Evolutionary conservation across 129 eudicot species (phyloP).

Genomic region (Artemisia tridentata): DNA sequence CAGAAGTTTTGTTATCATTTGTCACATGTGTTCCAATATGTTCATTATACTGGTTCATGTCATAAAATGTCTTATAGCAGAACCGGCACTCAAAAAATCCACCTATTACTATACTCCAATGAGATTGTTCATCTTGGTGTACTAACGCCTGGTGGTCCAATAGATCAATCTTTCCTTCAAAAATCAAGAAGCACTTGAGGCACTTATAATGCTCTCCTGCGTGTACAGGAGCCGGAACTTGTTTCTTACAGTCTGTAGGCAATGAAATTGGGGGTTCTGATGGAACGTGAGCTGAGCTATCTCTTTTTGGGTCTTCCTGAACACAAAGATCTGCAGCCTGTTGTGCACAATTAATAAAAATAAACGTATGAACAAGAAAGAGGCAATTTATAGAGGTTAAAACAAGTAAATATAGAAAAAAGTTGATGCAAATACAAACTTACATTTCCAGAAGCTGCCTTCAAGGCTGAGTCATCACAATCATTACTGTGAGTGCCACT

Average conservation of each 20-base stretch:
- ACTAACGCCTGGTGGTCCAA: constrained; percentile 47
- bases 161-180: constrained; percentile 44
- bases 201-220: constrained; percentile 44
- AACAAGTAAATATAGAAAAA: neutral
- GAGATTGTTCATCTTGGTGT: constrained; percentile 47
- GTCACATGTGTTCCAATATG: constrained; percentile 58
- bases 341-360: constrained; percentile 12
- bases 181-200: constrained; percentile 52
- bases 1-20: constrained; percentile 36
- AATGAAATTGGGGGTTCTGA: constrained; percentile 26
- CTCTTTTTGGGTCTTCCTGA: constrained; percentile 21
- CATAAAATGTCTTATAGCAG: constrained; percentile 53
- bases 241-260: constrained; percentile 32
- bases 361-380: neutral
- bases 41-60: constrained; percentile 46
- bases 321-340: constrained; percentile 40
- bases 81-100: constrained; percentile 63
- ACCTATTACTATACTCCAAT: constrained; percentile 48
- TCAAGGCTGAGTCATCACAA: constrained; percentile 20
- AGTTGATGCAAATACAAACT: constrained; percentile 29
- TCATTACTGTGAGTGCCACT: constrained; percentile 20
- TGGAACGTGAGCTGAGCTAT: constrained; percentile 24
- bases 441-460: constrained; percentile 46
- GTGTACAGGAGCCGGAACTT: constrained; percentile 28
- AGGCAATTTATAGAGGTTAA: constrained; percentile 2